These are phyloP conservation scores for Cicer chorassanicum DNA, from an alignment of 306 rosid species.

Conservation along the genomic window DNA sequence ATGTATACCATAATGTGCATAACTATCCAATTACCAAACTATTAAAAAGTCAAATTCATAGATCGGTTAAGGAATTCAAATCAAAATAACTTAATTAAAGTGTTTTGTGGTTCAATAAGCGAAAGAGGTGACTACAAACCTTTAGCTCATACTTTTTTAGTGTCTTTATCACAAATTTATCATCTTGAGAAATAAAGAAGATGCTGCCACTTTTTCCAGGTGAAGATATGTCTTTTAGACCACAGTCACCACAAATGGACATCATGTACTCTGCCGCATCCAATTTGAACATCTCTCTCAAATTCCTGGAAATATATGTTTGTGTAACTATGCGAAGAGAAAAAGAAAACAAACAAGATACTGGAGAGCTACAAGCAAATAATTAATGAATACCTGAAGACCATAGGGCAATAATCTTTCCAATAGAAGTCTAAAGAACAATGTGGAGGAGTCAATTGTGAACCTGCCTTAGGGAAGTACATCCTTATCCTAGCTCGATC, in stretches of 20 bases:
- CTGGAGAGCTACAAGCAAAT: background rate
- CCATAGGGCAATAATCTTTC: constrained; percentile 99
- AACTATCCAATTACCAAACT: constrained; percentile 2
- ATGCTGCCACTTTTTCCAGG: constrained; percentile 99
- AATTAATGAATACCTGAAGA: constrained; percentile 73
- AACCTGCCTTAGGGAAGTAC: constrained; percentile 86
- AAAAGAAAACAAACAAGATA: constrained; percentile 8
- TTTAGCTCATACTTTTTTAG: constrained; percentile 77
- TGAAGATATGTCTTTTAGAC: constrained; percentile 86
- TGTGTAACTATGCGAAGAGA: constrained; percentile 36
- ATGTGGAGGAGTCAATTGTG: constrained; percentile 94
- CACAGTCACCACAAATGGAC: constrained; percentile 93
- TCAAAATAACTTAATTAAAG: background rate
- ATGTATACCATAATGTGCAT: background rate
- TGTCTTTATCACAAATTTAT: constrained; percentile 93
- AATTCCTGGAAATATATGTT: constrained; percentile 70
- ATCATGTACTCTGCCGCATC: constrained; percentile 99
- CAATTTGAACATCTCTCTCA: constrained; percentile 98
- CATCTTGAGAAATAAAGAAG: constrained; percentile 94
- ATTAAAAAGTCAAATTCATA: constrained; percentile 7
- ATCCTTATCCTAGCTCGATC: constrained; percentile 90
- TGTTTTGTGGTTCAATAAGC: constrained; percentile 2
- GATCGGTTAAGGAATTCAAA: constrained; percentile 18
- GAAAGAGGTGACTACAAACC: constrained; percentile 61
- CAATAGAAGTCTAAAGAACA: constrained; percentile 79